Evolutionary conservation across 805 yeast species (phyloP).

Genomic region (Suhomyces kilbournensis): DNA sequence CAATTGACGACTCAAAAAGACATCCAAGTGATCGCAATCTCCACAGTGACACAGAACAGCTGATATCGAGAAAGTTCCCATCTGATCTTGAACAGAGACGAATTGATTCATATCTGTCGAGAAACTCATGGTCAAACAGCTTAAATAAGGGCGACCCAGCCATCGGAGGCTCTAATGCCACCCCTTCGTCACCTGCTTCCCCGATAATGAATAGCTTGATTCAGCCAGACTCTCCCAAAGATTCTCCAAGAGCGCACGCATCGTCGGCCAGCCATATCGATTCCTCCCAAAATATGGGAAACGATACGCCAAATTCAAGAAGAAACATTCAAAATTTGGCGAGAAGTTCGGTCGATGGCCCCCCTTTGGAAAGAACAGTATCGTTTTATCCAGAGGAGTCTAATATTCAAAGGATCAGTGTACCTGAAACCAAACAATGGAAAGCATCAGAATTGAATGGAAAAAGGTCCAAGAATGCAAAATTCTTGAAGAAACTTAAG

Average conservation of each 20-base stretch:
- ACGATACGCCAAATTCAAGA: conserved; percentile 1
- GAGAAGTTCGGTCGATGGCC: conserved; percentile 5
- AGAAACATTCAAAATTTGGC: not conserved
- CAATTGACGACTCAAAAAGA: not conserved
- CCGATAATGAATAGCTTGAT: conserved; percentile 2
- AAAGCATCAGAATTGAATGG: conserved; percentile 8
- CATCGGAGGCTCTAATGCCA: not conserved
- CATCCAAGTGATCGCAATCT: not conserved
- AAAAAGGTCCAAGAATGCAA: conserved; percentile 19
- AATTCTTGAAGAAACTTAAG: conserved; percentile 31
- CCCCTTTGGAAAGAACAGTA: conserved; percentile 16
- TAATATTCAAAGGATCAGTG: conserved; percentile 9
- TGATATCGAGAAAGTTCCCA: conserved; percentile 3
- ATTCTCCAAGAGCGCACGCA: not conserved
- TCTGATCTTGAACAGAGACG: conserved; percentile 5
- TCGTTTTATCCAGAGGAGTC: conserved; percentile 20
- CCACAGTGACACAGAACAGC: not conserved
- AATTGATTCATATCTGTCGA: conserved; percentile 12
- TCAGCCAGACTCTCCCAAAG: not conserved
- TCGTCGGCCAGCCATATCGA: not conserved
- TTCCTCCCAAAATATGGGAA: not conserved
- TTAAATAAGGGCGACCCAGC: not conserved
- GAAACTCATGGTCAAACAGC: conserved; percentile 8
- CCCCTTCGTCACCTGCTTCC: conserved; percentile 6
- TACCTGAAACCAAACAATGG: conserved; percentile 8